These are phyloP conservation scores for Exutisphaerella laricina DNA, from an alignment of 2,329 filamentous ascomycete genomes.

Conservation along the genomic window DNA sequence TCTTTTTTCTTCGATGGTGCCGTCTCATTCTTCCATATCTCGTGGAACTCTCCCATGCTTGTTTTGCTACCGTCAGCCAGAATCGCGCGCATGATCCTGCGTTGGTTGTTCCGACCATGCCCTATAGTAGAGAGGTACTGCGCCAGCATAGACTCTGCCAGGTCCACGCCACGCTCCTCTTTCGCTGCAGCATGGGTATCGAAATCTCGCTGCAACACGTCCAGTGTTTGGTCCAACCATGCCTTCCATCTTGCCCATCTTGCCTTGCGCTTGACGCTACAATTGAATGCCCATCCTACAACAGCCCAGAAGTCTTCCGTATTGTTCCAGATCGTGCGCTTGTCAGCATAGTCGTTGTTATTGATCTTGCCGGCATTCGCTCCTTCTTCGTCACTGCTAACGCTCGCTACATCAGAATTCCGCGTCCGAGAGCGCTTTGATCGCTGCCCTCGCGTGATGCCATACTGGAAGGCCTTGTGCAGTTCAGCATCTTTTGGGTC, in stretches of 20 bases:
- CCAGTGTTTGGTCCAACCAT: conserved; percentile 75
- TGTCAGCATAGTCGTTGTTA: conserved; percentile 56
- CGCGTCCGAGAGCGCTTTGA: conserved; percentile 18
- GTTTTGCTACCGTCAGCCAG: conserved; percentile 59
- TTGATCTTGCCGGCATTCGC: conserved; percentile 53
- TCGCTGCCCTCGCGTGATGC: conserved; percentile 6
- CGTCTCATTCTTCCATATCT: conserved; percentile 64
- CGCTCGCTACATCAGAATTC: conserved; percentile 3
- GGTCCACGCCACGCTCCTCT: conserved; percentile 22
- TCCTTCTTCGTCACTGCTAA: conserved; percentile 31
- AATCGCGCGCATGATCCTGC: conserved; percentile 59
- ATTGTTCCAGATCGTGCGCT: conserved; percentile 64
- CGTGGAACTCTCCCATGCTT: conserved; percentile 51
- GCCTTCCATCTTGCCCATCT: conserved; percentile 77
- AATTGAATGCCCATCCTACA: conserved; percentile 90
- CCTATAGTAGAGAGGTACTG: conserved; percentile 49
- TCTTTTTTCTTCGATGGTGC: conserved; percentile 39
- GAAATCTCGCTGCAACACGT: conserved; percentile 69
- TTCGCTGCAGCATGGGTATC: conserved; percentile 45
- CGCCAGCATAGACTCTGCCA: conserved; percentile 55
- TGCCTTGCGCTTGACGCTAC: conserved; percentile 64
- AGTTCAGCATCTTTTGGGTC: conserved; percentile 68
- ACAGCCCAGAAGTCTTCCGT: conserved; percentile 85
- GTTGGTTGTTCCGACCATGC: conserved; percentile 38
- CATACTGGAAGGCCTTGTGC: conserved; percentile 61